Evolutionary conservation across 1,284 basidiomycete genomes (phyloP).

Genomic region (Ceratobasidium sp.): DNA sequence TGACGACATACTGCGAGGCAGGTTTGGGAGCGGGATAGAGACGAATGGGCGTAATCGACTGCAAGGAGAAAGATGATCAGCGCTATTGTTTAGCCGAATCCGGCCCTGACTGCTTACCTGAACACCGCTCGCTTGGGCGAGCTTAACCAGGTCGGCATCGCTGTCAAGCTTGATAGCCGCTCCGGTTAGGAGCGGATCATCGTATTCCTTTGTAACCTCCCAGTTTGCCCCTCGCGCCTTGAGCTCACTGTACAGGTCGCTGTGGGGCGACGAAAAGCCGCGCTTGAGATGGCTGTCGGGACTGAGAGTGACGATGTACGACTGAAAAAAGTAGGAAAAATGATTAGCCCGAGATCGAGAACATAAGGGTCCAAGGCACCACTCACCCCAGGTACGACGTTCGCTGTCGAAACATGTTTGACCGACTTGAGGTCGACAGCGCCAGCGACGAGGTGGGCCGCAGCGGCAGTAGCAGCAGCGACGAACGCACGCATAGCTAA

Average conservation of each 20-base stretch:
- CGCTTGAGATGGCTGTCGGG: conserved; percentile 21
- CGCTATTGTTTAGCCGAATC: not conserved
- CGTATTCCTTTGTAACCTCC: conserved; percentile 29
- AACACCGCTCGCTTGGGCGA: conserved; percentile 37
- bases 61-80: conserved; percentile 4
- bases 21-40: conserved; percentile 30
- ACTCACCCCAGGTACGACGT: conserved; percentile 10
- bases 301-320: conserved; percentile 19
- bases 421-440: conserved; percentile 39
- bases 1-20: not conserved
- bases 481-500: not conserved
- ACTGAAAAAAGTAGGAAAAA: not conserved
- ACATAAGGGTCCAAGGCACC: not conserved
- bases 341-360: not conserved
- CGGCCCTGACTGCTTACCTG: not conserved
- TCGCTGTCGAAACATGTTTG: conserved; percentile 9
- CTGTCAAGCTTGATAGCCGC: conserved; percentile 39
- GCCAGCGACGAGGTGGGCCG: conserved; percentile 23
- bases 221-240: conserved; percentile 19
- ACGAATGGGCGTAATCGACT: conserved; percentile 20
- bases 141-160: conserved; percentile 33
- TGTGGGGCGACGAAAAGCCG: conserved; percentile 26
- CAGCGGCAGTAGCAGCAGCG: not conserved
- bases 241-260: conserved; percentile 23
- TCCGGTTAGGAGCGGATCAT: conserved; percentile 22